Conservation (phyloP, 495 filamentous ascomycete species). For the Durotheca rogersii region DNA sequence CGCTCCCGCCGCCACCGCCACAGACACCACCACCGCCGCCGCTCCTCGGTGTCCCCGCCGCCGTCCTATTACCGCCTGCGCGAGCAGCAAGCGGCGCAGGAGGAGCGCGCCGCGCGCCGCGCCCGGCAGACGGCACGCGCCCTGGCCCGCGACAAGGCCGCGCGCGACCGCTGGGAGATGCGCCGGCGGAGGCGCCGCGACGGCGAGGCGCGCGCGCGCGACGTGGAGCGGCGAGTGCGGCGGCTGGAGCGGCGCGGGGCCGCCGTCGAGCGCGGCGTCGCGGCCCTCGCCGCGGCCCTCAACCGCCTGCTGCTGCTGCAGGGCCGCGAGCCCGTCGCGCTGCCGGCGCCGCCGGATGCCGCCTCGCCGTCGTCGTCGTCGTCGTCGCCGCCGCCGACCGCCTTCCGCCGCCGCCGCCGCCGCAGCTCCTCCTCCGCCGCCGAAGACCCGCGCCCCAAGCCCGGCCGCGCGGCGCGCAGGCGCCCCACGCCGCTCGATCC, state of each 20-base stretch:
- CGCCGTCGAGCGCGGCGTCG: slow-evolving; percentile 33
- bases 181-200: slow-evolving; percentile 33
- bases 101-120: slow-evolving; percentile 16
- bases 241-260: slow-evolving; percentile 37
- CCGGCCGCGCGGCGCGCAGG: too few relatives aligned
- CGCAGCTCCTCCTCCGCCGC: too few relatives aligned
- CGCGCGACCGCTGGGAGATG: slow-evolving; percentile 20
- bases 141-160: slow-evolving; percentile 12
- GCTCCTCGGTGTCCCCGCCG: slow-evolving; percentile 11
- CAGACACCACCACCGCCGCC: slow-evolving; percentile 11
- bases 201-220: slow-evolving; percentile 33
- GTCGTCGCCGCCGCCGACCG: too few relatives aligned
- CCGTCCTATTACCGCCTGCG: slow-evolving; percentile 22
- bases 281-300: slow-evolving; percentile 38
- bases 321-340: too few relatives aligned
- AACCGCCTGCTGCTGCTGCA: slow-evolving; percentile 27
- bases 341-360: too few relatives aligned
- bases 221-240: slow-evolving; percentile 39
- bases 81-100: slow-evolving; percentile 16
- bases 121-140: slow-evolving; percentile 16
- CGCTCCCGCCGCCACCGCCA: slow-evolving; percentile 8
- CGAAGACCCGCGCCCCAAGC: too few relatives aligned
- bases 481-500: too few relatives aligned
- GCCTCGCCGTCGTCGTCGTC: too few relatives aligned
- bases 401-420: too few relatives aligned